Base-by-base conservation (phyloP, 495 filamentous ascomycete genomes). In the Chaetomium cochliodes region DNA sequence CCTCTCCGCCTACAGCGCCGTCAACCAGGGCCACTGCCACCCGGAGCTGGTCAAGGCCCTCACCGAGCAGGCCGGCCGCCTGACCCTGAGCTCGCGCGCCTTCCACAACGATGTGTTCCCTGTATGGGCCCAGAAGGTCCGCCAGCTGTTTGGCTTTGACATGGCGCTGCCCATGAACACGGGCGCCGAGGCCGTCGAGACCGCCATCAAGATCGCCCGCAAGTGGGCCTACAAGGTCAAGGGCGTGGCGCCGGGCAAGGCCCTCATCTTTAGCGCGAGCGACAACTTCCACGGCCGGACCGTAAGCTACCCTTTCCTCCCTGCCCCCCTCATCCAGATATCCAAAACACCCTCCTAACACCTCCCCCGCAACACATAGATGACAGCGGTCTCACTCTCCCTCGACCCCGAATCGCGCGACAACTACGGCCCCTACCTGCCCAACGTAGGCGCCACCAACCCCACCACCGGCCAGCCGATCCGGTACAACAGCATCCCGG, bases 121-220 rank as follows among this genome's bases (percentile, higher is more conserved):
- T 47, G 86, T 89, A 56, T 99, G 97, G 81, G 93, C 94, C 49
- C 86, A 97, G 77, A 96, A 92, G 76, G 90, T 97, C 58, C 93
- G 91, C 67, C 73, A 85, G 59, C 76, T 82, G 70, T 97, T 97
- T 73, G 93, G 92, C 52, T 99, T 93, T 77, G 96, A 98, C 75
- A 99, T 98, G 94, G 93, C 97, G 26, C 78, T 99, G 78, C 94
- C 94, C 54, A 98, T 99, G 94, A 98, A 98, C 80, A 99, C 94
- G 11, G 94, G 94, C 54, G 94, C 93, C 33, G 94, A 99, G 80
- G 94, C 94, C n/a, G 94, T 98, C 52, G 94, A 99, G 84, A 98
- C 96, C 1, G 92, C 87, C 26, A 88, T 99, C 74, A 99, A 99
- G 83, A 88, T 99, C 78, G 93, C 96, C 65, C 85, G 94, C 60